Base-by-base conservation (phyloP, 1,284 basidiomycete genomes). In the Ustanciosporium gigantosporum region DNA sequence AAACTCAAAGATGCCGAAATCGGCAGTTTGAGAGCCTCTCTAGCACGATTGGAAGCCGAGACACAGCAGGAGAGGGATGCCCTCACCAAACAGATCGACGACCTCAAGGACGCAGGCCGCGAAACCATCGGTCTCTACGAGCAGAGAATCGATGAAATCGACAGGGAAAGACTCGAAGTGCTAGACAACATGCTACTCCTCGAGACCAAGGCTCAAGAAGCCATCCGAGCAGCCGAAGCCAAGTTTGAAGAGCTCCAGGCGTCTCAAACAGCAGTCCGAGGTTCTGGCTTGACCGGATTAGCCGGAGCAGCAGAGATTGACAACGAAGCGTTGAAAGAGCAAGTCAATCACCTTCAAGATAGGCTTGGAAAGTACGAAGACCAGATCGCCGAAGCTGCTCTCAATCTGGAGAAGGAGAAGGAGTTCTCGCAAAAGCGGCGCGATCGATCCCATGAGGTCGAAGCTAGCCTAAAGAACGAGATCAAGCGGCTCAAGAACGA, bases 261-360 rank as follows among this genome's bases (percentile, higher is more conserved):
- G 14, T 34, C 51, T 13, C 40, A 50, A 3, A 25, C 47, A 35
- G 48, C 66, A 38, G 35, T 31, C 40, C 14, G 11, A 6, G 9
- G 14, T 9, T 6, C 19, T 22, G 36, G 20, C 21, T 6, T 11
- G 9, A 9, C 36, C 21, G 35, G 45, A 14, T 40, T 42, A 19
- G 55, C 57, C 36, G 41, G 41, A 0, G 53, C 66, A 0, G 84
- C 87, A 1, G 86, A 91, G 72, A 96, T 97, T 70, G 92, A 97
- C 79, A 94, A 94, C 71, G 91, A 96, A 78, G 87, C 86, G 20
- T 83, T 95, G 23, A 86, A 84, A 16, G 91, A 93, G 31, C 91
- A 97, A 76, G 83, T 91, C 21, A 83, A 85, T 43, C 90, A 97
- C 77, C 82, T 94, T 24, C 88, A 90, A 73, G 84, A 83, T 74